Evolutionary conservation across 768 basidiomycete genomes (phyloP).

Genomic region (Gymnopilus dilepis): DNA sequence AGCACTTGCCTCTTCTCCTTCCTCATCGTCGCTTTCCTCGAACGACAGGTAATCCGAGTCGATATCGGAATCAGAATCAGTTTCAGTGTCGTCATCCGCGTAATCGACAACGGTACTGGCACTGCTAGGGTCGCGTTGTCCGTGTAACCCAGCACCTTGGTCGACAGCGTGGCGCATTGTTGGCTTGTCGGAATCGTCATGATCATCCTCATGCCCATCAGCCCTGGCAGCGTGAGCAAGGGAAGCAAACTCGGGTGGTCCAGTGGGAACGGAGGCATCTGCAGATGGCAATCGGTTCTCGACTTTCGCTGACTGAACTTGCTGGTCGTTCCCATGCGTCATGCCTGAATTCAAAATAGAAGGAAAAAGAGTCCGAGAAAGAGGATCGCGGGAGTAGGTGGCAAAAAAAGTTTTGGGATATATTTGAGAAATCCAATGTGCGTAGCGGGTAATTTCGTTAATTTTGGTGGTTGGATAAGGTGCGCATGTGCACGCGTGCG

Average conservation of each 20-base stretch:
- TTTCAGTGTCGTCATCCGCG: constrained; percentile 22
- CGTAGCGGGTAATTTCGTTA: background rate
- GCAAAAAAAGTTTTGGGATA: constrained; percentile 21
- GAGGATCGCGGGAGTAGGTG: background rate
- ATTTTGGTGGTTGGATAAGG: background rate
- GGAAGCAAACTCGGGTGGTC: background rate
- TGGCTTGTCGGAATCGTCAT: background rate
- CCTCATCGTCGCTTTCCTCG: constrained; percentile 41
- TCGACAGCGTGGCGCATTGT: background rate
- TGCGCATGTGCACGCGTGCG: background rate
- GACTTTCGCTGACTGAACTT: background rate
- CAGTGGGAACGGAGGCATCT: background rate
- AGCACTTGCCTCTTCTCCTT: background rate
- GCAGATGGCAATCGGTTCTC: background rate
- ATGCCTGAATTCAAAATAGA: background rate
- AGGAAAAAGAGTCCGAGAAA: too few species aligned
- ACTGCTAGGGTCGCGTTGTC: too few species aligned
- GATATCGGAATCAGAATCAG: constrained; percentile 39
- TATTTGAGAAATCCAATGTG: constrained; percentile 18
- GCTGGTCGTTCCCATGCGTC: constrained; percentile 12
- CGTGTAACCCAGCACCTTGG: too few species aligned
- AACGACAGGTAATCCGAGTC: constrained; percentile 46
- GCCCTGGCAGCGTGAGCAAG: background rate
- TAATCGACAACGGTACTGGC: too few species aligned
- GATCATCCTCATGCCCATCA: background rate